These are phyloP conservation scores for Kwoniella botswanensis DNA, from an alignment of 768 basidiomycete genomes.

Conservation along the genomic window DNA sequence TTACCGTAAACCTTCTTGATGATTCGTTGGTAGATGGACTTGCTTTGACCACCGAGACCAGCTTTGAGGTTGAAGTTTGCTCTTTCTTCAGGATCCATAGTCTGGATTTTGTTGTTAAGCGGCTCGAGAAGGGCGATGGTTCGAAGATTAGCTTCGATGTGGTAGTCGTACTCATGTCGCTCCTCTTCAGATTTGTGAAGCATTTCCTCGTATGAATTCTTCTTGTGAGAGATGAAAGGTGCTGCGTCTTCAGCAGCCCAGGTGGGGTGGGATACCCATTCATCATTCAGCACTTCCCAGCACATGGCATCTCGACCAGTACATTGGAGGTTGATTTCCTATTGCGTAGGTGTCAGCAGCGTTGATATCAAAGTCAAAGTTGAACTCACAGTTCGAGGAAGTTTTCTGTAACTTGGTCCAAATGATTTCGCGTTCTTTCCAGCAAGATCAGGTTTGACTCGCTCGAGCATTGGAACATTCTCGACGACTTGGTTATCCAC, in stretches of 20 bases:
- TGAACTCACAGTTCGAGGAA: constrained; percentile 80
- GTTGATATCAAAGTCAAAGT: background rate
- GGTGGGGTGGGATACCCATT: constrained; percentile 98
- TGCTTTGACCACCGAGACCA: constrained; percentile 86
- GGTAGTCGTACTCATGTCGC: constrained; percentile 95
- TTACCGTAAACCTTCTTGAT: constrained; percentile 91
- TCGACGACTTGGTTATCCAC: constrained; percentile 67
- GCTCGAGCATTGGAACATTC: constrained; percentile 74
- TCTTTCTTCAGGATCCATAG: constrained; percentile 87
- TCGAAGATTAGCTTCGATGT: constrained; percentile 84
- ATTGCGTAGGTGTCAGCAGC: constrained; percentile 17
- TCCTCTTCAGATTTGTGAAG: constrained; percentile 98
- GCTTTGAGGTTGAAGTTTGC: constrained; percentile 77
- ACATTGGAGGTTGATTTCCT: constrained; percentile 90
- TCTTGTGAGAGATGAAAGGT: constrained; percentile 86
- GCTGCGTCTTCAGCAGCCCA: constrained; percentile 97
- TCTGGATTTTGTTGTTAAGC: constrained; percentile 77
- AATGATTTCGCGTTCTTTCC: constrained; percentile 61
- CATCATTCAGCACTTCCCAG: constrained; percentile 93
- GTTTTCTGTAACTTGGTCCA: constrained; percentile 89
- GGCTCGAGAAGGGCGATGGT: constrained; percentile 93
- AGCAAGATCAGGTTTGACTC: constrained; percentile 68
- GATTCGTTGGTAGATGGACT: constrained; percentile 85
- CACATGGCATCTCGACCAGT: constrained; percentile 93
- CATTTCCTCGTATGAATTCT: constrained; percentile 93